Conservation (phyloP, 192 early-diverging fungal genomes). For the Chytriomyces sp. region DNA sequence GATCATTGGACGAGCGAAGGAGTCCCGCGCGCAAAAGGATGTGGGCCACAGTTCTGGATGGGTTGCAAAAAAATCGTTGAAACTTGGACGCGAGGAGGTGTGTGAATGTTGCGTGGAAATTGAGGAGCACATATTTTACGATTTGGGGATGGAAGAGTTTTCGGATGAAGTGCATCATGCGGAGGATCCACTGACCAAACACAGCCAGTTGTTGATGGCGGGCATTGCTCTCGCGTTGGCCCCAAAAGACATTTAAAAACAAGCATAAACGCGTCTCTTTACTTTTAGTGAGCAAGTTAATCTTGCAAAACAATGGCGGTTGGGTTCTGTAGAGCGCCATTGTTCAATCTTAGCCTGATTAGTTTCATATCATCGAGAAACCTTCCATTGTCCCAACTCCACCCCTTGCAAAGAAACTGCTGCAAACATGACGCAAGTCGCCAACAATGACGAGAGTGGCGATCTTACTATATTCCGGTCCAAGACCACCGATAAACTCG, state of each 20-base stretch:
- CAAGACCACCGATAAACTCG: constrained; percentile 21
- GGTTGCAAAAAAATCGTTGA: constrained; percentile 7
- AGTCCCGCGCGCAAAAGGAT: constrained; percentile 1
- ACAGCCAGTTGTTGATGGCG: constrained; percentile 25
- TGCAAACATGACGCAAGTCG: too few relatives aligned
- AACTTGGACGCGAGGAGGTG: not conserved
- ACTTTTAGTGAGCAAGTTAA: too few relatives aligned
- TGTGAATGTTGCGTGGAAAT: constrained; percentile 20
- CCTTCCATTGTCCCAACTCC: too few relatives aligned
- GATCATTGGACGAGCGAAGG: constrained; percentile 15
- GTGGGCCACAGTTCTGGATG: constrained; percentile 18
- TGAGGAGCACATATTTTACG: not conserved
- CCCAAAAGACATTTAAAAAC: constrained; percentile 6
- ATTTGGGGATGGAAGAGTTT: not conserved
- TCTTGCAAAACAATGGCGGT: too few relatives aligned
- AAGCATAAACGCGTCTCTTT: too few relatives aligned
- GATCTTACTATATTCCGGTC: constrained; percentile 30
- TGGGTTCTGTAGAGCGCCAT: too few relatives aligned
- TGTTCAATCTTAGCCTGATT: too few relatives aligned
- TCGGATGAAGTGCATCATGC: not conserved
- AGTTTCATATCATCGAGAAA: too few relatives aligned
- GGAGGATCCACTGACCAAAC: not conserved
- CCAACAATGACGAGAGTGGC: not conserved
- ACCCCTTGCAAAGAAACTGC: too few relatives aligned
- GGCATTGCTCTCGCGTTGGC: constrained; percentile 17